Base-by-base conservation (phyloP, 2,329 filamentous ascomycete species). In the Scorias spongiosa region DNA sequence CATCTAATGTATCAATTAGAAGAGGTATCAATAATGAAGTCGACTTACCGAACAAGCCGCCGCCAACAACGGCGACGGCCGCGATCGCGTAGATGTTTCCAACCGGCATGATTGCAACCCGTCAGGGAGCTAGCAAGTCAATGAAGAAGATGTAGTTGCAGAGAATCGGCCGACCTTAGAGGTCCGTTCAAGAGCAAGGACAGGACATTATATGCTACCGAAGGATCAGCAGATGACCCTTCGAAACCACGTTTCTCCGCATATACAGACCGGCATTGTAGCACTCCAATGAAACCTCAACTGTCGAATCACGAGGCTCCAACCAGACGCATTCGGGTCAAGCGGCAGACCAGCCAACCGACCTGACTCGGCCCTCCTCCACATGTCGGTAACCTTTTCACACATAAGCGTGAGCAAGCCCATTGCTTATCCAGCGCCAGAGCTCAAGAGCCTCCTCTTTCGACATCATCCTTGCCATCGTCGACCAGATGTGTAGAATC, bases 41-140 rank as follows among this genome's bases (percentile, higher is more conserved):
- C 15, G 4, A 15, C 32, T 36, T 36, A 36, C 32, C 82, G 56
- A 86, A 85, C 28, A 85, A 67, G 20, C 73, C 76, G 57, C 80
- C 81, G 52, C 80, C 80, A 66, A 69, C 66, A 47, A 74, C 69
- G 55, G 72, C 66, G 54, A 74, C 71, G 52, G 69, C 69, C 44
- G 71, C 69, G 49, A 75, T 71, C 44, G 67, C 61, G 56, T 76
- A 76, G 53, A 75, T 70, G 48, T 75, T 75, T 11, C 70, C 69
- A 15, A 36, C 15, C 3, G 32, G 12, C 32, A 36, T 36, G 15
- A 26, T 26, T 26, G 20, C 20, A 26, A 26, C 20, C 20, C 20
- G 20, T 26, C 20, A 26, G 20, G 20, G 20, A 26, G 20, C 20
- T 26, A 26, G 20, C 20, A 26, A 26, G 20, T 26, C 20, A 26